phyloP scores from a whole-genome alignment of 2,329 filamentous ascomycete genomes.

The Phyllosticta paracitricarpa region DNA sequence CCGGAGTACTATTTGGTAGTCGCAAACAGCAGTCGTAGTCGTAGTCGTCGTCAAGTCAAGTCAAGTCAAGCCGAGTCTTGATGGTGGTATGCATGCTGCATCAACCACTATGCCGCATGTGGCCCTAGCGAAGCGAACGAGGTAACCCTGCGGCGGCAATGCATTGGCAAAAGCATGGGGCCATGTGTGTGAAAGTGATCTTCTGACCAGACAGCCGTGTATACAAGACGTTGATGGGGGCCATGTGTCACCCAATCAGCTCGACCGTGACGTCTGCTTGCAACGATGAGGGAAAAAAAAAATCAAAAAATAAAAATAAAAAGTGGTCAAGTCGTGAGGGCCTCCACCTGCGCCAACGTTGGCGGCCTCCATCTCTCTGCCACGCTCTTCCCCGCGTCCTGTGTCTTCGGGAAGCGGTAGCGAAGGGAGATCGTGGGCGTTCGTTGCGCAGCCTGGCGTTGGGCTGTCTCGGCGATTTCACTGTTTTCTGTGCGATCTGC shows the following conservation, averaged over 20 bases:
- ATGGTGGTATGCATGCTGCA: slow-evolving; percentile 9
- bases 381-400: not conserved
- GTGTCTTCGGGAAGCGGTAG: not conserved
- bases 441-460: not conserved
- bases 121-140: slow-evolving; percentile 9
- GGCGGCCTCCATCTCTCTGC: not conserved
- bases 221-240: slow-evolving; percentile 9
- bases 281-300: not conserved
- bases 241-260: not conserved
- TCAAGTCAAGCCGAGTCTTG: not conserved
- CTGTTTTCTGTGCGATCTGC: slow-evolving; percentile 9
- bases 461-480: slow-evolving; percentile 7
- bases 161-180: slow-evolving; percentile 9
- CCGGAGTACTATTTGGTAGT: not conserved
- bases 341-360: too few species aligned
- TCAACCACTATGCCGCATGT: slow-evolving; percentile 12
- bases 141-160: slow-evolving; percentile 10
- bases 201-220: slow-evolving; percentile 10
- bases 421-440: not conserved
- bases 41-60: not conserved
- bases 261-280: slow-evolving; percentile 6
- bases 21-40: not conserved
- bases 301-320: too few species aligned
- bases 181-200: slow-evolving; percentile 7
- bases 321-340: too few species aligned